Conservation (phyloP, 495 filamentous ascomycete genomes). For the Talaromyces wortmannii region DNA sequence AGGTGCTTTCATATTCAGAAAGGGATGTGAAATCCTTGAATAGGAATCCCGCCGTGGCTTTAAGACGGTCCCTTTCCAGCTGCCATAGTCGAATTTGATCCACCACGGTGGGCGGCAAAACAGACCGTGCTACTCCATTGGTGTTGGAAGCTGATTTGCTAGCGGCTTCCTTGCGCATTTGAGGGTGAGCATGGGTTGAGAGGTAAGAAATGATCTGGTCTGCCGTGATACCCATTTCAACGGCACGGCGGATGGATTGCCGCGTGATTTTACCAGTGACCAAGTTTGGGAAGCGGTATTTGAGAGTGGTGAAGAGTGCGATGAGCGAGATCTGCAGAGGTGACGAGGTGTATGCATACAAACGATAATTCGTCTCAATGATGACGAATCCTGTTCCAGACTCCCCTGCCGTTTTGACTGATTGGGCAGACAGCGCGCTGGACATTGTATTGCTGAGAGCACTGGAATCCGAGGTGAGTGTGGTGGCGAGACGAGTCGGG, state of each 20-base stretch:
- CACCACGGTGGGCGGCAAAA: constrained; percentile 89
- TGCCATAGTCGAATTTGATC: constrained; percentile 98
- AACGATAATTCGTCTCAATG: constrained; percentile 96
- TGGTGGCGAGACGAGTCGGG: constrained; percentile 90
- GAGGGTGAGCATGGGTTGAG: constrained; percentile 81
- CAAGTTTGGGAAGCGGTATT: constrained; percentile 84
- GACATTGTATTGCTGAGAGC: constrained; percentile 39
- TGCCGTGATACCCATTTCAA: constrained; percentile 84
- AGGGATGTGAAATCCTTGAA: constrained; percentile 79
- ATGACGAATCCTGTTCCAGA: constrained; percentile 76
- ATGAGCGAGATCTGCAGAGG: constrained; percentile 90
- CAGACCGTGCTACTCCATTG: constrained; percentile 36
- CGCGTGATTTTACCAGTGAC: constrained; percentile 85
- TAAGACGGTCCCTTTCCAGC: constrained; percentile 90
- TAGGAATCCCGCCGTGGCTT: constrained; percentile 70
- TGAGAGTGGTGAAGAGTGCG: constrained; percentile 79
- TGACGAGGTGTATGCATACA: constrained; percentile 94
- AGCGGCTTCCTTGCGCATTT: constrained; percentile 65
- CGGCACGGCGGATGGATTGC: constrained; percentile 76
- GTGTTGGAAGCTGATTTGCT: constrained; percentile 34
- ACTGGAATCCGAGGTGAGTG: constrained; percentile 78
- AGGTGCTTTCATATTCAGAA: constrained; percentile 70
- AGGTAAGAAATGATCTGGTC: constrained; percentile 92
- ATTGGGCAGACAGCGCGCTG: constrained; percentile 27
- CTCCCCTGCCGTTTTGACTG: constrained; percentile 24